Conservation (phyloP, 768 basidiomycete species). For the Suillus subaureus region DNA sequence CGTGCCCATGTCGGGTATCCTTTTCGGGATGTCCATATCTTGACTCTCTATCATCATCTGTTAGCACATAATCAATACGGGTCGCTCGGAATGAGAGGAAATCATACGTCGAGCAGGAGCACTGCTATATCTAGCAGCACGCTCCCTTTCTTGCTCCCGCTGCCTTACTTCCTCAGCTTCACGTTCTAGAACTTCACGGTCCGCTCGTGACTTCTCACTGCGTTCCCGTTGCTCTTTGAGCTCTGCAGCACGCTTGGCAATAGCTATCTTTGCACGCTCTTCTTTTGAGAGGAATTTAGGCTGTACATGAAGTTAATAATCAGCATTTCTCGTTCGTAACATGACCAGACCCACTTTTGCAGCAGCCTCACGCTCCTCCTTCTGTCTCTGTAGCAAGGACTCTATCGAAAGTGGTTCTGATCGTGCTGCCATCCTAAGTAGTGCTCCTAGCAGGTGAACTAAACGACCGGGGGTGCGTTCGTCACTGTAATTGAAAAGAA, state of each 20-base stretch:
- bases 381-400: conserved; percentile 82
- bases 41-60: conserved; percentile 50
- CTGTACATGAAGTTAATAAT: conserved; percentile 40
- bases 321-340: neutral
- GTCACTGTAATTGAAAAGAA: conserved; percentile 18
- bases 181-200: conserved; percentile 73
- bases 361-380: conserved; percentile 85
- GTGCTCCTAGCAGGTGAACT: neutral
- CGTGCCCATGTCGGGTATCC: conserved; percentile 41
- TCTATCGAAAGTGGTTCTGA: conserved; percentile 88
- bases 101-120: conserved; percentile 38
- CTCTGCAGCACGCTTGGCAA: conserved; percentile 84
- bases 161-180: conserved; percentile 70
- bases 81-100: neutral
- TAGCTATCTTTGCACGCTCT: conserved; percentile 86
- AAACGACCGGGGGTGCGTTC: neutral
- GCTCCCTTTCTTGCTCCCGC: conserved; percentile 45
- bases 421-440: conserved; percentile 47
- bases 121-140: conserved; percentile 42
- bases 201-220: conserved; percentile 59
- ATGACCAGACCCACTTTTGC: conserved; percentile 63
- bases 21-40: conserved; percentile 55
- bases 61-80: conserved; percentile 15
- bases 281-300: conserved; percentile 95
- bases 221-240: conserved; percentile 70